Conservation (phyloP, 352 stramenopile species). For the Phytophthora sansomeana region DNA sequence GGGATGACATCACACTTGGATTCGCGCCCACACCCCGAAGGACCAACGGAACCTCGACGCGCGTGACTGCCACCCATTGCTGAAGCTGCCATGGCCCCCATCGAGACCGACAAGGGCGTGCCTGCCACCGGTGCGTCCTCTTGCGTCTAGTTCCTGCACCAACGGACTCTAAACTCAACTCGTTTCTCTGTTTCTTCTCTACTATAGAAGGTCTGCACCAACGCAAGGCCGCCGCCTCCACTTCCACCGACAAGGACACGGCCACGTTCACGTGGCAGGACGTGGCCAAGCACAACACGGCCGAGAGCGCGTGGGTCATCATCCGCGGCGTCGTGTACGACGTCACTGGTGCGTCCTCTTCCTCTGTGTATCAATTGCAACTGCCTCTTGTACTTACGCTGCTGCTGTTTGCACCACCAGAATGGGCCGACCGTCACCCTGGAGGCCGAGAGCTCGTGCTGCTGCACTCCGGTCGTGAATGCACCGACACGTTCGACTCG, state of each 20-base stretch:
- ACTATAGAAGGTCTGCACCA: constrained; percentile 57
- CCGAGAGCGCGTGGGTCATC: constrained; percentile 97
- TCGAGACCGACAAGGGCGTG: constrained; percentile 39
- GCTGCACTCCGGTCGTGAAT: constrained; percentile 83
- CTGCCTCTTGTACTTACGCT: constrained; percentile 2
- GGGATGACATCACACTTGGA: constrained; percentile 50
- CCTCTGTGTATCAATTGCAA: neutral
- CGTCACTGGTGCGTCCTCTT: constrained; percentile 74
- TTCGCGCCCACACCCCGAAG: constrained; percentile 35
- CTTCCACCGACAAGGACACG: constrained; percentile 26
- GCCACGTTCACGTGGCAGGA: constrained; percentile 93
- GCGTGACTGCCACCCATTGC: constrained; percentile 6
- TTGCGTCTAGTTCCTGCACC: neutral
- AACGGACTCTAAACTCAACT: neutral
- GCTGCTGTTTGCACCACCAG: constrained; percentile 32
- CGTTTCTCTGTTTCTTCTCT: neutral
- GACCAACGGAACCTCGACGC: constrained; percentile 33
- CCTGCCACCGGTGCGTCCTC: constrained; percentile 29
- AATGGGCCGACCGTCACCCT: constrained; percentile 86
- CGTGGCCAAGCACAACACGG: constrained; percentile 95
- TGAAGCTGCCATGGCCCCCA: constrained; percentile 41
- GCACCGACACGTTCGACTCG: constrained; percentile 91
- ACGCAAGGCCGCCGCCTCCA: constrained; percentile 50
- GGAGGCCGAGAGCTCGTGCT: constrained; percentile 84
- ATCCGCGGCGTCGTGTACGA: constrained; percentile 95